Conservation (phyloP, 768 basidiomycete genomes). For the Tricholoma bakamatsutake region DNA sequence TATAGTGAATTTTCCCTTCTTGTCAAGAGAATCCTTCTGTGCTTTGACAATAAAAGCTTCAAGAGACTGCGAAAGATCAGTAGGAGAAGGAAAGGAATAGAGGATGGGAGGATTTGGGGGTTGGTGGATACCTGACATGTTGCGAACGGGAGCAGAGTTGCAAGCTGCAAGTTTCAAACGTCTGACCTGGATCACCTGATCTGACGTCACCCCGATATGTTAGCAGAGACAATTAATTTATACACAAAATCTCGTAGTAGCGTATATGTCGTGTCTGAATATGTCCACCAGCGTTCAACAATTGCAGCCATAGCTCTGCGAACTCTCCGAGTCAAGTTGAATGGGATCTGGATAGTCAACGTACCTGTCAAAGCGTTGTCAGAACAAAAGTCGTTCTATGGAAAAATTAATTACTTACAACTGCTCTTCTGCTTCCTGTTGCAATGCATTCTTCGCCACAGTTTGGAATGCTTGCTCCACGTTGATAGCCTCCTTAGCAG, state of each 20-base stretch:
- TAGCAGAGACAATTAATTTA: constrained; percentile 1
- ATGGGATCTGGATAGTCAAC: constrained; percentile 99
- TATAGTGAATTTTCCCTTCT: constrained; percentile 86
- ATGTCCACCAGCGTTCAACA: constrained; percentile 42
- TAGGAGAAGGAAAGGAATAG: constrained; percentile 55
- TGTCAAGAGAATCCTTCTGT: constrained; percentile 84
- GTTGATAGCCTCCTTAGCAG: constrained; percentile 99
- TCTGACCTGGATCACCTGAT: constrained; percentile 8
- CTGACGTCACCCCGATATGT: constrained; percentile 1
- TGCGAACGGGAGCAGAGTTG: neutral
- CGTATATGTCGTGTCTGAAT: neutral
- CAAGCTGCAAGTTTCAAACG: neutral
- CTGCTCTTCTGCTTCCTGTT: constrained; percentile 95
- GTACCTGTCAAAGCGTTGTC: constrained; percentile 50
- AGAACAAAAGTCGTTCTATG: constrained; percentile 6
- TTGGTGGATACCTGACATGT: constrained; percentile 38
- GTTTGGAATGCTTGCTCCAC: constrained; percentile 99
- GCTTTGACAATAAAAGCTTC: constrained; percentile 81
- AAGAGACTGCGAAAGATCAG: constrained; percentile 57
- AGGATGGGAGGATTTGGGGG: constrained; percentile 66
- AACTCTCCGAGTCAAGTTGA: constrained; percentile 88
- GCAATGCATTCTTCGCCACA: constrained; percentile 98
- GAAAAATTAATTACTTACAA: constrained; percentile 47
- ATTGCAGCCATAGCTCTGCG: constrained; percentile 88
- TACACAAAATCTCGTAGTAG: neutral